phyloP scores from a whole-genome alignment of 2,329 filamentous ascomycete species.

The Ilyonectria robusta region DNA sequence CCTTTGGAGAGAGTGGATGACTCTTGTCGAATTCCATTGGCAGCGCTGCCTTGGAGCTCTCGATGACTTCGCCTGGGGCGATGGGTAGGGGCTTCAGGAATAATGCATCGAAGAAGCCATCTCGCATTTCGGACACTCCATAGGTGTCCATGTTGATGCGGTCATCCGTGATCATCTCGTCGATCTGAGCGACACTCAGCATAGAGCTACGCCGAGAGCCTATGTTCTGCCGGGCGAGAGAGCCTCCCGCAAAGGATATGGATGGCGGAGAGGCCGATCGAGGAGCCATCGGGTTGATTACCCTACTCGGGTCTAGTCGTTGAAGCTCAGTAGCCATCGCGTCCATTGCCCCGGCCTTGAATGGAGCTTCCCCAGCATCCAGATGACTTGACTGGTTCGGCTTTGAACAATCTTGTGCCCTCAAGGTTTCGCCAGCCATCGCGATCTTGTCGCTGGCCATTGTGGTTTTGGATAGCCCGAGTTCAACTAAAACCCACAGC shows the following conservation, averaged over 20 bases:
- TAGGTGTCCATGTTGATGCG: slow-evolving; percentile 58
- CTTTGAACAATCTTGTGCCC: slow-evolving; percentile 20
- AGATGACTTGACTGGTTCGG: slow-evolving; percentile 1
- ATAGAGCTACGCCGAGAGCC: slow-evolving; percentile 48
- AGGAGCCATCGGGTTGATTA: slow-evolving; percentile 30
- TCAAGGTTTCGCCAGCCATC: neutral
- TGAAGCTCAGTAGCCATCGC: slow-evolving; percentile 17
- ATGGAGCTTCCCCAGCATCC: slow-evolving; percentile 21
- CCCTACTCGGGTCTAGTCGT: slow-evolving; percentile 41
- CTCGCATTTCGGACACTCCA: slow-evolving; percentile 59
- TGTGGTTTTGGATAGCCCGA: neutral
- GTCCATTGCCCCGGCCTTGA: slow-evolving; percentile 12
- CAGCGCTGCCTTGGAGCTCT: slow-evolving; percentile 60
- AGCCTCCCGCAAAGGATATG: slow-evolving; percentile 21
- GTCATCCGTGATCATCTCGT: slow-evolving; percentile 52
- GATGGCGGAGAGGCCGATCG: slow-evolving; percentile 24
- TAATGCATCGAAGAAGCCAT: slow-evolving; percentile 64
- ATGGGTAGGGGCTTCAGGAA: slow-evolving; percentile 61
- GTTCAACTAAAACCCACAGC: neutral
- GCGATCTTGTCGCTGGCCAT: slow-evolving; percentile 1
- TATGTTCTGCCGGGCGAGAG: slow-evolving; percentile 38
- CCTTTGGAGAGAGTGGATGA: slow-evolving; percentile 61
- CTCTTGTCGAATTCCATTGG: slow-evolving; percentile 62
- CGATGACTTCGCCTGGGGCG: slow-evolving; percentile 56
- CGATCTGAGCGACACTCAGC: slow-evolving; percentile 52